Conservation (phyloP, 305 asterid genomes). For the Ajuga reptans region DNA sequence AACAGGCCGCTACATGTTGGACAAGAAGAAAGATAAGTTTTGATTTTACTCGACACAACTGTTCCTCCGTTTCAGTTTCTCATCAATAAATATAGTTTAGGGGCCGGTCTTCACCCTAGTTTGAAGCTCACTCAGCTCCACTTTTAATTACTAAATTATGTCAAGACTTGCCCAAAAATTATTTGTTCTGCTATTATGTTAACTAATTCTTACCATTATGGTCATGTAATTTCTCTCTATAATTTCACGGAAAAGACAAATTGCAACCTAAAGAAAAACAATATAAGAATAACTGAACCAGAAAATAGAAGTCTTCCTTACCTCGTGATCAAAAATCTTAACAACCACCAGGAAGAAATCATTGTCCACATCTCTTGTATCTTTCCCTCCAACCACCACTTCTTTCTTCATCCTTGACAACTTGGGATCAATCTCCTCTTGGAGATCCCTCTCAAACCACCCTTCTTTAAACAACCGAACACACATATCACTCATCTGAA, state of each 20-base stretch:
- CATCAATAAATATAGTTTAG: not conserved
- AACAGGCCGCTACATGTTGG: not conserved
- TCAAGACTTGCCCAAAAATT: not conserved
- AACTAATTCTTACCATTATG: not conserved
- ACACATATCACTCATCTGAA: slow-evolving; percentile 88
- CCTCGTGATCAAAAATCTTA: slow-evolving; percentile 87
- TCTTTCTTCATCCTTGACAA: slow-evolving; percentile 82
- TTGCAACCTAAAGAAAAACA: not conserved
- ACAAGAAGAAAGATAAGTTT: not conserved
- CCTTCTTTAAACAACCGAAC: slow-evolving; percentile 63
- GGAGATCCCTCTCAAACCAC: slow-evolving; percentile 64
- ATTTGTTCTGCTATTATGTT: not conserved
- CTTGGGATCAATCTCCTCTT: slow-evolving; percentile 72
- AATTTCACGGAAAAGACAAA: not conserved
- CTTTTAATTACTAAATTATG: not conserved
- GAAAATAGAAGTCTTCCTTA: slow-evolving; percentile 22
- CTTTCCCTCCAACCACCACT: slow-evolving; percentile 79
- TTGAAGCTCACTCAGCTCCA: not conserved
- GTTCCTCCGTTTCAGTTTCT: not conserved
- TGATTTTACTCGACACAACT: not conserved
- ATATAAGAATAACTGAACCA: not conserved
- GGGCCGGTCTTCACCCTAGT: not conserved
- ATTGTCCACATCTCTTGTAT: slow-evolving; percentile 79
- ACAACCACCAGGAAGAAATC: slow-evolving; percentile 95
- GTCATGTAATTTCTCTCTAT: not conserved